Evolutionary conservation across 345 rosid species (phyloP), one percentile per base, ranked within the genome.

Genomic region (Firmiana major): DNA sequence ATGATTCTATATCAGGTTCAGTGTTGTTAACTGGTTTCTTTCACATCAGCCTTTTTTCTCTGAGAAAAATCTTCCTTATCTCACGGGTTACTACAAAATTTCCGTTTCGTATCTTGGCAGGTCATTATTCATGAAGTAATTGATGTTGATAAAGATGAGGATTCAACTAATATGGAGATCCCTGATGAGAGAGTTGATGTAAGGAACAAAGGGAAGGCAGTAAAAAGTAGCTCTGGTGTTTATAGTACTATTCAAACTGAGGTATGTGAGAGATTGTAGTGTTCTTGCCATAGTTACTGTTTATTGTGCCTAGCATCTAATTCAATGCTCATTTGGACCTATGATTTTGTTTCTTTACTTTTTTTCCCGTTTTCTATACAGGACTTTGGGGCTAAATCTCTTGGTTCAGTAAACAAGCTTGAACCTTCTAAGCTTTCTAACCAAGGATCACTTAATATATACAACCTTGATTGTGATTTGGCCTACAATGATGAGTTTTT

Each of bases 131-230:
- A 68, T 63, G 89, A 90, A 84, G 88, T 86, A 21, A 90, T 87
- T 85, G 90, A 89, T 80, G 79, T 84, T 75, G 94, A 90, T 62
- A 77, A 84, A 24, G 86, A 88, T 78, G 94, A 88, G 38, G 86
- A 79, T 73, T 62, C 77, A 62, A 69, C 67, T 81, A 89, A 90
- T 80, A 67, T 81, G 53, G 77, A 80, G 73, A 77, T 83, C 67
- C n/a, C 79, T 79, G 89, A 75, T 76, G 76, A 69, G 77, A 81
- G 67, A 68, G 78, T 62, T 74, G 88, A 84, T 79, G 43, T 48
- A 55, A 84, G 79, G 79, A 83, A 84, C 75, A 89, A 93, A 86
- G 94, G 96, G 82, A 95, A 93, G 82, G 87, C 86, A 46, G 63
- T 87, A 66, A 73, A 84, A 17, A 58, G 62, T 69, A 79, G 58